A percentile compares a stretch with the other conserved stretches of the same genome.
phyloP scores from a whole-genome alignment of 768 basidiomycete genomes.

The Pulveroboletus sp. region DNA sequence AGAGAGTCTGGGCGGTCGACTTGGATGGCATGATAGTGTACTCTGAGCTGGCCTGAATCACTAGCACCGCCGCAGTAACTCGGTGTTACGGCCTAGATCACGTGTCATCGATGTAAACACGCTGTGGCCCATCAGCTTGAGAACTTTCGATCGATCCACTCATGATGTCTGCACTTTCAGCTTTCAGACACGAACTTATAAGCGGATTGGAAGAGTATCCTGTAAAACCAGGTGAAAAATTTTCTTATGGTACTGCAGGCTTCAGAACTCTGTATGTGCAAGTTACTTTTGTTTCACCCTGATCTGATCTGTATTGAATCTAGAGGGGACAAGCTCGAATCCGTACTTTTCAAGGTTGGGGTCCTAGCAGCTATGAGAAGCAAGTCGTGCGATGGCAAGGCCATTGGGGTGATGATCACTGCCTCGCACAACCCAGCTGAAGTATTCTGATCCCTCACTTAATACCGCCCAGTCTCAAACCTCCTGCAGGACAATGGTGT shows the following conservation, averaged over 20 bases:
- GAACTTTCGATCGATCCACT: not conserved
- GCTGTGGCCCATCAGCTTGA: too few relatives aligned
- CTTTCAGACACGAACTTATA: constrained; percentile 42
- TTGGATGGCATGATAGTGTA: constrained; percentile 64
- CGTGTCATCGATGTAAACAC: too few relatives aligned
- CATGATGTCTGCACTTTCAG: constrained; percentile 34
- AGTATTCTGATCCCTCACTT: constrained; percentile 41
- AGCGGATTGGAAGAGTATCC: constrained; percentile 58
- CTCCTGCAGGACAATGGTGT: constrained; percentile 88
- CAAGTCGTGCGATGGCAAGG: constrained; percentile 85
- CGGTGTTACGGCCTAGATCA: constrained; percentile 2
- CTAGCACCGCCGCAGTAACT: not conserved
- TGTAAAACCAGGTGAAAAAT: constrained; percentile 65
- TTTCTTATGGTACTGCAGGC: constrained; percentile 91
- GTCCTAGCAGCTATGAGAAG: constrained; percentile 87
- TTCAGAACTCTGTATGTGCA: constrained; percentile 81
- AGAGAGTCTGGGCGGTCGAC: constrained; percentile 68
- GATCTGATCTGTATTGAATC: constrained; percentile 10
- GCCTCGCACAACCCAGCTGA: constrained; percentile 99
- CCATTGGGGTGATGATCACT: constrained; percentile 97
- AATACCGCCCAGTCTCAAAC: constrained; percentile 1
- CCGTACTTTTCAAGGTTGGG: constrained; percentile 92
- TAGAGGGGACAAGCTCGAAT: constrained; percentile 72
- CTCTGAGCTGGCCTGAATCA: not conserved
- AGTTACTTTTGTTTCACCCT: constrained; percentile 4